Evolutionary conservation across 495 filamentous ascomycete genomes (phyloP).

Genomic region (Trichocladium uniseriatum): DNA sequence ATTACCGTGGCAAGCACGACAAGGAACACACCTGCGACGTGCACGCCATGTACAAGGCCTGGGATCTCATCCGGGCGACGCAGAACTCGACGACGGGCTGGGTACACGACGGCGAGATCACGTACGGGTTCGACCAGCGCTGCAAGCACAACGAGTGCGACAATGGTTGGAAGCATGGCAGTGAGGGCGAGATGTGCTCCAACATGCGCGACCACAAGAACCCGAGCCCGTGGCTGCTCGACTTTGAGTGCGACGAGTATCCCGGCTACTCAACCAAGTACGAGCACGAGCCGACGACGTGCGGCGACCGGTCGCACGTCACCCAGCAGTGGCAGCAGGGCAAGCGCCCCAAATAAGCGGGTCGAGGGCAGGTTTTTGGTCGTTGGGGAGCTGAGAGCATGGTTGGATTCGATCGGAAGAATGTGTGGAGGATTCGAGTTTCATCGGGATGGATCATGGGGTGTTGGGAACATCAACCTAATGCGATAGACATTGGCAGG

Average conservation of each 20-base stretch:
- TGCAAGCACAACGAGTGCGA: constrained; percentile 14
- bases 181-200: constrained; percentile 10
- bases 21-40: constrained; percentile 5
- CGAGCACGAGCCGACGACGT: neutral
- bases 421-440: too few species aligned
- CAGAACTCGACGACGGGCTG: constrained; percentile 13
- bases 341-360: neutral
- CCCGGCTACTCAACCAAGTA: constrained; percentile 3
- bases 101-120: constrained; percentile 9
- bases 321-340: constrained; percentile 8
- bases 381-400: neutral
- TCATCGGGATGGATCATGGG: too few species aligned
- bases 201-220: constrained; percentile 4
- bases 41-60: constrained; percentile 12
- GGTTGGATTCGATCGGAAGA: neutral
- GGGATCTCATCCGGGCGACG: constrained; percentile 13
- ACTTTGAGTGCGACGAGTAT: constrained; percentile 1
- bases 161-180: constrained; percentile 13
- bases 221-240: constrained; percentile 1
- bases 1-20: constrained; percentile 6
- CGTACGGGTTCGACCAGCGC: constrained; percentile 11
- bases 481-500: too few species aligned
- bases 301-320: neutral
- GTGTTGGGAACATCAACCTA: too few species aligned
- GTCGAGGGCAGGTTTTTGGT: neutral